phyloP scores from a whole-genome alignment of 116 monocot genomes.

The Zostera marina region DNA sequence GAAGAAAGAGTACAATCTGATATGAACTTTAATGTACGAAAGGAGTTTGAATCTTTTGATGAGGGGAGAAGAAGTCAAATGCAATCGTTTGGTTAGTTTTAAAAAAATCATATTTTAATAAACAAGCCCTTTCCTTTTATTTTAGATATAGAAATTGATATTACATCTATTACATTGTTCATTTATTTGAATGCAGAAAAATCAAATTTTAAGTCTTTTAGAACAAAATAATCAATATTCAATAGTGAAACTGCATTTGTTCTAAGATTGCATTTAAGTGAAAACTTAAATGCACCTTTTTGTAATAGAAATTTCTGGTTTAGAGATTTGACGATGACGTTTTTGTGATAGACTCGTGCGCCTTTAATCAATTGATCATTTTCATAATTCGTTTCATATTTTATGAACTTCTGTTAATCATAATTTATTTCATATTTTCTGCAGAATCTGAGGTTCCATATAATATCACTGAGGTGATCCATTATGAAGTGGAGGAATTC shows the following conservation, averaged over 20 bases:
- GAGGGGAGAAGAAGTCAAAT: not conserved
- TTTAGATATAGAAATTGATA: not conserved
- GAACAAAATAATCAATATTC: no score
- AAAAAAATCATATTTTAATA: not conserved
- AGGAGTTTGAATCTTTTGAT: not conserved
- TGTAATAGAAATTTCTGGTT: no score
- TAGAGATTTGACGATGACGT: no score
- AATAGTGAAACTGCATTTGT: no score
- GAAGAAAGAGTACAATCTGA: not conserved
- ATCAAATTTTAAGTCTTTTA: no score
- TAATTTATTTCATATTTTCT: constrained; percentile 1
- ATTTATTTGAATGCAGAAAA: no score
- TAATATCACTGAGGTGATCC: constrained; percentile 15
- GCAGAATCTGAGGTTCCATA: constrained; percentile 30
- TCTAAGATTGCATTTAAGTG: no score
- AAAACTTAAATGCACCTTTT: no score
- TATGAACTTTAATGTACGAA: not conserved
- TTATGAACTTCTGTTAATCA: not conserved
- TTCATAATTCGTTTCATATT: not conserved
- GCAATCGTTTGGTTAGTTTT: constrained; percentile 3
- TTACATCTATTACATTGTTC: no score
- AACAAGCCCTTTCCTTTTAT: not conserved
- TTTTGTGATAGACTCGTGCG: no score
- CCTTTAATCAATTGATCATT: no score
- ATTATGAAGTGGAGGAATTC: constrained; percentile 49